These are phyloP conservation scores for Vitis rotundifolia DNA, from an alignment of 164 flowering plant genomes.

Conservation along the genomic window DNA sequence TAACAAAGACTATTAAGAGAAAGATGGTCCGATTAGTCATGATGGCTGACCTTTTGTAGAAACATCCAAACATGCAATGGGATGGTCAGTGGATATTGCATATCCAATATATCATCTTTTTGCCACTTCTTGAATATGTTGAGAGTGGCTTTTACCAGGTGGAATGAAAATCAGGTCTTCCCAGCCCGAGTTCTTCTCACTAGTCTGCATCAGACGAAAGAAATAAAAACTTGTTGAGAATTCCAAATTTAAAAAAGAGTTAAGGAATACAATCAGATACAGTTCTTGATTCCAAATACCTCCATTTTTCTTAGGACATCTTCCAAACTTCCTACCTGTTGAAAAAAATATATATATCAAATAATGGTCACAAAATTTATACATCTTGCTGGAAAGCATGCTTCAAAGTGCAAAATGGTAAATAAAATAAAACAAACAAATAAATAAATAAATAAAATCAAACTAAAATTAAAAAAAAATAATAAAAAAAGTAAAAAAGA, in stretches of 20 bases:
- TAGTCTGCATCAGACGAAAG: slow-evolving; percentile 47
- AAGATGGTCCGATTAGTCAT: background rate
- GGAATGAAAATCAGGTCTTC: slow-evolving; percentile 93
- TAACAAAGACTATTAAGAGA: background rate
- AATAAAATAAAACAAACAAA: background rate
- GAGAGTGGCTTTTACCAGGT: slow-evolving; percentile 88
- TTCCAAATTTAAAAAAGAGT: background rate
- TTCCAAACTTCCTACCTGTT: slow-evolving; percentile 92
- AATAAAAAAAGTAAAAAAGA: background rate
- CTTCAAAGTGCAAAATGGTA: background rate
- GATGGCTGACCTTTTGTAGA: slow-evolving; percentile 25
- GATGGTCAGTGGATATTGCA: slow-evolving; percentile 10
- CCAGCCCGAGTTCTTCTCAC: slow-evolving; percentile 87
- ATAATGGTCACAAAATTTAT: background rate
- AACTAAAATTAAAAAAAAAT: no score
- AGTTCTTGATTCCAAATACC: slow-evolving; percentile 34
- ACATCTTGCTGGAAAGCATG: no score
- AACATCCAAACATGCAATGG: slow-evolving; percentile 2
- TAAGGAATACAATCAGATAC: background rate
- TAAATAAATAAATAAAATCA: background rate
- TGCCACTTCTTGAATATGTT: slow-evolving; percentile 71
- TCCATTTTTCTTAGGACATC: slow-evolving; percentile 95
- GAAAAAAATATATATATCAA: background rate
- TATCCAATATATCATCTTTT: slow-evolving; percentile 34
- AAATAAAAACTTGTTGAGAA: background rate